Conservation (phyloP, 495 filamentous ascomycete species). For the Amniculicola lignicola region DNA sequence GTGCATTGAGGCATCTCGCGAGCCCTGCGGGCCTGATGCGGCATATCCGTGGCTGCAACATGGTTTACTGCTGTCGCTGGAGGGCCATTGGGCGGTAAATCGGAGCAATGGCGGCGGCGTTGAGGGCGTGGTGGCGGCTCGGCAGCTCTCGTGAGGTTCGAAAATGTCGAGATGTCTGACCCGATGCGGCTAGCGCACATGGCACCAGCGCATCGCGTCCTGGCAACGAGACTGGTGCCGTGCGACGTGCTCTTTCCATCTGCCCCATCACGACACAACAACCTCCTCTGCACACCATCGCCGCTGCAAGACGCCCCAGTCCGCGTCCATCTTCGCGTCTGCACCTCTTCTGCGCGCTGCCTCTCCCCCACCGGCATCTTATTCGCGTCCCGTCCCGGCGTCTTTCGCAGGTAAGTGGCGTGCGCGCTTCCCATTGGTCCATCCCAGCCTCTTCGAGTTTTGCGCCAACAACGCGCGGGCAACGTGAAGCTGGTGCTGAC, state of each 20-base stretch:
- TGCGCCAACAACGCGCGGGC: neutral
- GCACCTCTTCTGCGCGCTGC: neutral
- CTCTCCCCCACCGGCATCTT: neutral
- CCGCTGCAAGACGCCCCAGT: neutral
- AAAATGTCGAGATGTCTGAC: slow-evolving; percentile 5
- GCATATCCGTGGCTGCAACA: slow-evolving; percentile 66
- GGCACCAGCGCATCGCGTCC: neutral
- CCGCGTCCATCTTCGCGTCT: neutral
- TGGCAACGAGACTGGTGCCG: neutral
- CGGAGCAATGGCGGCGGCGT: neutral
- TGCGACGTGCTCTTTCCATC: neutral
- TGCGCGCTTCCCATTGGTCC: slow-evolving; percentile 2
- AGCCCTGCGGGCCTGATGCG: slow-evolving; percentile 48
- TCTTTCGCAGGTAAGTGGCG: slow-evolving; percentile 8
- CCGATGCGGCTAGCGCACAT: slow-evolving; percentile 3
- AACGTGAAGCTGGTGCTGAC: slow-evolving; percentile 2
- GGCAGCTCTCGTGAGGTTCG: neutral
- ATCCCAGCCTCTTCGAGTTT: neutral
- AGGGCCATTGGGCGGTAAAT: slow-evolving; percentile 34
- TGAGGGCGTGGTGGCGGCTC: neutral
- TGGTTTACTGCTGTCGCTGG: slow-evolving; percentile 32
- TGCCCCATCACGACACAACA: neutral
- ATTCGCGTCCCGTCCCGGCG: neutral
- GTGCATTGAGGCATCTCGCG: slow-evolving; percentile 44
- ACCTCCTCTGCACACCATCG: neutral